Base-by-base conservation (phyloP, 331 rosid species). In the Rhamnella rubrinervis region DNA sequence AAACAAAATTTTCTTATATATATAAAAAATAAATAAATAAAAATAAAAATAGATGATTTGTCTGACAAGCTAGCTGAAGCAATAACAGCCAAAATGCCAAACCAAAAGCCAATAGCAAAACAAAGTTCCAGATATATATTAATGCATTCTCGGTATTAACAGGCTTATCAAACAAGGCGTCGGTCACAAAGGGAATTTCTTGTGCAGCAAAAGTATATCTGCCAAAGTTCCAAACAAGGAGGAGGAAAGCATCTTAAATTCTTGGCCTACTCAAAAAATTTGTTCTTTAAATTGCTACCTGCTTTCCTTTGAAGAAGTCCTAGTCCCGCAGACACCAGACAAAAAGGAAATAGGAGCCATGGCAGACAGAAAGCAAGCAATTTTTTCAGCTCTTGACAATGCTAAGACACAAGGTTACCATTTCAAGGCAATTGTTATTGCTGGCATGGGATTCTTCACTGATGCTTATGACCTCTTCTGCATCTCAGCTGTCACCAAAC, bases 381-480 rank as follows among this genome's bases (percentile, higher is more conserved):
- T 74, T 7, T 66, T 74, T 44, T 66, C 72, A 25, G 35, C 73
- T 67, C 78, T 74, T 15, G 73, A 74, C 63, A 67, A 74, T 74
- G 78, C 78, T 65, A 74, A 59, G 62, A 66, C 73, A 20, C 79
- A 75, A 67, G 55, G 25, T 1, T 75, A 75, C 52, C 74, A 75
- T 61, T 75, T 60, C 69, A 75, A 75, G 55, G 73, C 64, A 7
- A 67, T 75, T 53, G 69, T 67, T 40, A 75, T 75, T 14, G 79
- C 79, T 1, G 68, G 73, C 7, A 75, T 75, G 69, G 79, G 69
- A 35, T 67, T 67, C 59, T 75, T 67, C 63, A 75, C 79, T 7
- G 74, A 75, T 39, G 74, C 69, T 25, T 75, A 75, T 31, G 74
- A 75, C 58, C 74, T 75, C 6, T 75, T 75, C 56, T 75, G 73